Conservation (phyloP, 805 yeast genomes). For the Kuraishia borneana region DNA sequence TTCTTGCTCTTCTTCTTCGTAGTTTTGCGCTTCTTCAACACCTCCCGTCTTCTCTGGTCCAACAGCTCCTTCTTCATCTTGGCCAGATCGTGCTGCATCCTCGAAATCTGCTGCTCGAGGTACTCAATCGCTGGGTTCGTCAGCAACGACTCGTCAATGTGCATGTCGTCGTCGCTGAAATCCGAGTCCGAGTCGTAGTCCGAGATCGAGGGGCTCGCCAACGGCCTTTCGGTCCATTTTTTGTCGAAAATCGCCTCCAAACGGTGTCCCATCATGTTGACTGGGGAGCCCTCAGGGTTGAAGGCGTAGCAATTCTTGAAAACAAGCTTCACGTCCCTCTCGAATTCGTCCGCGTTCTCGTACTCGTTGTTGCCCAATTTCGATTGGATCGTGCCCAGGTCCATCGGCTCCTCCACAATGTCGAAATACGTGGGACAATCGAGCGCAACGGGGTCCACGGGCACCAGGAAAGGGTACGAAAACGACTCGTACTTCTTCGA, state of each 20-base stretch:
- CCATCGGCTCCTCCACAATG: slow-evolving; percentile 89
- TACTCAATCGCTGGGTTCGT: slow-evolving; percentile 86
- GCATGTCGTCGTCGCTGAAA: slow-evolving; percentile 45
- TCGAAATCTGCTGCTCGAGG: slow-evolving; percentile 73
- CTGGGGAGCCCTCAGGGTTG: slow-evolving; percentile 96
- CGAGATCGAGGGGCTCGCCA: slow-evolving; percentile 40
- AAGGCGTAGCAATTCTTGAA: slow-evolving; percentile 84
- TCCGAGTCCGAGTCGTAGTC: slow-evolving; percentile 34
- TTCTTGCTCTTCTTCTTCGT: slow-evolving; percentile 17
- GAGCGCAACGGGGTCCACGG: slow-evolving; percentile 92
- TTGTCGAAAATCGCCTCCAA: slow-evolving; percentile 78
- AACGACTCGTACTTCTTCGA: slow-evolving; percentile 77
- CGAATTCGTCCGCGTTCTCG: slow-evolving; percentile 82
- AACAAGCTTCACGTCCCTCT: slow-evolving; percentile 68
- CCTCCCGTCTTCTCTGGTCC: slow-evolving; percentile 54
- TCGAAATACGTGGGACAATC: slow-evolving; percentile 87
- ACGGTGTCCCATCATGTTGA: slow-evolving; percentile 89
- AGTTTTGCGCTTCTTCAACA: slow-evolving; percentile 34
- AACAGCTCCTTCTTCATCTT: slow-evolving; percentile 71
- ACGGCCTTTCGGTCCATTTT: slow-evolving; percentile 81
- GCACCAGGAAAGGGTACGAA: slow-evolving; percentile 83
- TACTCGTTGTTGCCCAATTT: slow-evolving; percentile 81
- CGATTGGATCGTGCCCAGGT: slow-evolving; percentile 71
- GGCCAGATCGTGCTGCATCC: slow-evolving; percentile 79
- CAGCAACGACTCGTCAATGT: slow-evolving; percentile 46